Base-by-base conservation (phyloP, 257 asterid species). In the Salvia rosmarinus region DNA sequence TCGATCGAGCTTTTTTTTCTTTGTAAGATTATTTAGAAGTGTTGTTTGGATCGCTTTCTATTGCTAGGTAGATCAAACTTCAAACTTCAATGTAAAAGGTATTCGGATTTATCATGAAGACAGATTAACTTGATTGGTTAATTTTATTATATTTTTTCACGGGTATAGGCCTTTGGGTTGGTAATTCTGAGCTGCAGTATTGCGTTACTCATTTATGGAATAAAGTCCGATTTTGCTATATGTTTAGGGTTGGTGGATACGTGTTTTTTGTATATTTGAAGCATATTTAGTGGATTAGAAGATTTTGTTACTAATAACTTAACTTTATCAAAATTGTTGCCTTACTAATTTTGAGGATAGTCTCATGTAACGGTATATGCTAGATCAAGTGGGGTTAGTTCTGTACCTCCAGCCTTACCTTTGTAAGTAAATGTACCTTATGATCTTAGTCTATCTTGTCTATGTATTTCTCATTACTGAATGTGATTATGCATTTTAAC, bases 21-120 rank as follows among this genome's bases (percentile, higher is more conserved):
- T 8, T 37, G 59, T 37, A 1, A 17, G 16, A 9, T 56, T 23
- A 43, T 11, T 64, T 50, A 4, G 3, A 39, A 34, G 14, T 49
- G 44, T 32, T 21, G 52, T 11, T 55, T 56, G 61, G 2, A 28
- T 77, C 39, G 44, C 5, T 20, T 34, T 55, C 12, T 47, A 47
- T 60, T 32, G 35, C 54, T 43, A 35, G 64, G 51, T 37, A 40
- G 67, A 54, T 63, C 67, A 55, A 52, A 55, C 40, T 52, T 51
- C 60, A 43, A 52, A 55, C 40, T 52, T 61, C 13, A 3, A 35
- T 32, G 4, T 50, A 13, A 20, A 16, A 7, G 23, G 21, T 1
- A 21, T 44, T 35, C 2, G 9, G 28, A 44, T 44, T 23, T 44
- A 30, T 4, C 5, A 1, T 37, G 32, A 40, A 52, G 30, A 56